Percentiles rank a stretch among this genome's conserved stretches.
Conservation (phyloP, 192 early-diverging fungal genomes). For the Rhizophlyctis rosea region DNA sequence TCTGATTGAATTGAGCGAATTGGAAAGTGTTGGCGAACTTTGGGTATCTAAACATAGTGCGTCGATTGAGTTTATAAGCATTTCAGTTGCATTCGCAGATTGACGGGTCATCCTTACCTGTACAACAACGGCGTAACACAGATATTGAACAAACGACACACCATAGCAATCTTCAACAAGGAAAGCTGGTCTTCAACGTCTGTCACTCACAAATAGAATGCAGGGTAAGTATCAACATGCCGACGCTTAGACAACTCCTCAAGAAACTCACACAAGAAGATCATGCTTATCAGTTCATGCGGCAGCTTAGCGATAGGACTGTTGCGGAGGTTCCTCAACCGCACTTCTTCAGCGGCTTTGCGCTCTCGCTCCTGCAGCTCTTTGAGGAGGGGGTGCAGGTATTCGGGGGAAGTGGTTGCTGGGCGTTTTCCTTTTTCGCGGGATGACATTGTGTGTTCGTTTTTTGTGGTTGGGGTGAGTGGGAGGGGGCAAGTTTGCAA, state of each 20-base stretch:
- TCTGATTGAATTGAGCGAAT: slow-evolving; percentile 27
- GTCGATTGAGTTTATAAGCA: background rate
- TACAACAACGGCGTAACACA: slow-evolving; percentile 30
- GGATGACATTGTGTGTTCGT: too few relatives aligned
- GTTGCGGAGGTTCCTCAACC: background rate
- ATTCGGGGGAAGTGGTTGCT: too few relatives aligned
- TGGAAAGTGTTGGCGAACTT: slow-evolving; percentile 20
- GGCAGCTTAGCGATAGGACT: slow-evolving; percentile 19
- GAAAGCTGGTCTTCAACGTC: slow-evolving; percentile 17
- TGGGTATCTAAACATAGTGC: slow-evolving; percentile 2
- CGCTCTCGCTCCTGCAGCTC: too few relatives aligned
- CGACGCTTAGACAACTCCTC: background rate
- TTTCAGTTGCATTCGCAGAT: background rate
- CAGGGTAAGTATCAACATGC: background rate
- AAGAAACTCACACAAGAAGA: slow-evolving; percentile 13
- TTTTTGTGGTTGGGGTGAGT: too few relatives aligned
- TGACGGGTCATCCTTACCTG: background rate
- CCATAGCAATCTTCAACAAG: slow-evolving; percentile 12
- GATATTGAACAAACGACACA: slow-evolving; percentile 25
- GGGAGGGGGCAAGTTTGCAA: too few relatives aligned
- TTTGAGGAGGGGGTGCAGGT: too few relatives aligned
- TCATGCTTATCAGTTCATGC: slow-evolving; percentile 24
- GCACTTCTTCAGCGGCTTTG: background rate
- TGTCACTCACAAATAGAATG: slow-evolving; percentile 5
- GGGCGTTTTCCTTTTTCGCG: too few relatives aligned